phyloP scores from a whole-genome alignment of 352 stramenopile species.

The Globisporangium acanthophoron region DNA sequence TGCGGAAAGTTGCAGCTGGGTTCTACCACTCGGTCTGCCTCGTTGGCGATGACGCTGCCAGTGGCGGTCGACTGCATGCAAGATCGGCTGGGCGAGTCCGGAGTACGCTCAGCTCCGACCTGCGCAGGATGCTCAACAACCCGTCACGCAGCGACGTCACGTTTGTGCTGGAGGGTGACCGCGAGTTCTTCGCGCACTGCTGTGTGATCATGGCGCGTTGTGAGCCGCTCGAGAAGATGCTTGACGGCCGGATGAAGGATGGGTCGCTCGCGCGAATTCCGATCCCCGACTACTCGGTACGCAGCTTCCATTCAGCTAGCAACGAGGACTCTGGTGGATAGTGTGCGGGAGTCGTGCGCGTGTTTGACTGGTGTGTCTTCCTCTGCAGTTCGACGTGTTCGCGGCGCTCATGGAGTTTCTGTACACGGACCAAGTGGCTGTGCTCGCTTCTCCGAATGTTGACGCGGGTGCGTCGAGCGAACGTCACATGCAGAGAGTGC shows the following conservation, averaged over 20 bases:
- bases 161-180: slow-evolving; percentile 71
- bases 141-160: slow-evolving; percentile 70
- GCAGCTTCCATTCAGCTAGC: slow-evolving; percentile 3
- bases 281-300: slow-evolving; percentile 70
- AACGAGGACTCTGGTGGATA: neutral
- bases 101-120: slow-evolving; percentile 57
- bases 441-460: slow-evolving; percentile 26
- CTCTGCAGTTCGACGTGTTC: slow-evolving; percentile 67
- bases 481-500: no score
- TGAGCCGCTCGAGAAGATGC: slow-evolving; percentile 87
- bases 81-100: neutral
- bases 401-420: slow-evolving; percentile 84
- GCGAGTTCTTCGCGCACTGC: slow-evolving; percentile 65
- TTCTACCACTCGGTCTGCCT: slow-evolving; percentile 91
- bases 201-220: slow-evolving; percentile 87
- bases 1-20: slow-evolving; percentile 82
- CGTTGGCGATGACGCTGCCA: slow-evolving; percentile 14
- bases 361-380: neutral
- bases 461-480: slow-evolving; percentile 27
- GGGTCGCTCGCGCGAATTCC: slow-evolving; percentile 53
- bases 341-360: neutral
- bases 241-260: slow-evolving; percentile 87
- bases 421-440: slow-evolving; percentile 80
- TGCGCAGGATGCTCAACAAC: slow-evolving; percentile 85
- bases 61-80: neutral